phyloP scores from a whole-genome alignment of 75 land plant species.

The Chamaecyparis obtusa region DNA sequence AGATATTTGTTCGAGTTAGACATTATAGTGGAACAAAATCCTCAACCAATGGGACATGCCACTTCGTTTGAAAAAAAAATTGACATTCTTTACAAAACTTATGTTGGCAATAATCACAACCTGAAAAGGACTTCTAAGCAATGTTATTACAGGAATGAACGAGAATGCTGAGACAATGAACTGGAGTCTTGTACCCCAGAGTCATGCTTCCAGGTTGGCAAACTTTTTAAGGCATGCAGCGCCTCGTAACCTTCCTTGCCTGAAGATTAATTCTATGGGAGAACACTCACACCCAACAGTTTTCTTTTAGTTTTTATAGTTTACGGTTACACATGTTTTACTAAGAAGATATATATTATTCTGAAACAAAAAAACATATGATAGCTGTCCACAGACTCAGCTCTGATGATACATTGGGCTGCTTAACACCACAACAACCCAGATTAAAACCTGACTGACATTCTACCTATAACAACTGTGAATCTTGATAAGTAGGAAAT shows the following conservation, averaged over 20 bases:
- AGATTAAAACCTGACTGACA: background rate
- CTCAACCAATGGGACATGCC: background rate
- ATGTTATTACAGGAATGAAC: background rate
- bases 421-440: background rate
- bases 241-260: background rate
- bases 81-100: background rate
- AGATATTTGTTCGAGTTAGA: background rate
- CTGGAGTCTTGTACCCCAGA: background rate
- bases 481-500: no score
- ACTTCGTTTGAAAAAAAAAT: background rate
- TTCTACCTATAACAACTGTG: background rate
- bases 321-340: background rate
- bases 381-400: background rate
- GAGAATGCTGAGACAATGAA: background rate
- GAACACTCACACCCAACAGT: background rate
- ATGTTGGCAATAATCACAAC: background rate
- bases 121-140: background rate
- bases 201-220: background rate
- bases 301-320: background rate
- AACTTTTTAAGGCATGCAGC: background rate
- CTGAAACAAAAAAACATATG: background rate
- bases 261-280: background rate
- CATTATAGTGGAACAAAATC: background rate
- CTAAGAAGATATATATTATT: background rate
- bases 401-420: background rate